Percentiles rank a stretch among this genome's conserved stretches.
phyloP scores from a whole-genome alignment of 371 early-diverging fungal genomes.

The Dichotomocladium elegans region DNA sequence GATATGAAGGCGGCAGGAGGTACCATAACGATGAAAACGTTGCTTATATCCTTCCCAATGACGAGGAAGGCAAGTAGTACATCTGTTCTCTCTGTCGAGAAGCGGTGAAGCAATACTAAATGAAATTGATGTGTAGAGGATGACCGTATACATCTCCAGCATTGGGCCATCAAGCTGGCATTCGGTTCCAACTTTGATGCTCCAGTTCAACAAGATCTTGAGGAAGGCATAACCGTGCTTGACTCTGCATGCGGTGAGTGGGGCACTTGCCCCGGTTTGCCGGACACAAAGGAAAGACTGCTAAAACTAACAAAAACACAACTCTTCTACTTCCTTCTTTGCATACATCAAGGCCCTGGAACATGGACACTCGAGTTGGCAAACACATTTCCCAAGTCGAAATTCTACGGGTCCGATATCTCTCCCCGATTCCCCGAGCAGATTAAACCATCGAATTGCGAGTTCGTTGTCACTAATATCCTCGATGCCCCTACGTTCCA shows the following conservation, averaged over 20 bases:
- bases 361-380: conserved; percentile 12
- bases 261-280: too few relatives aligned
- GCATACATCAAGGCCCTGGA: not conserved
- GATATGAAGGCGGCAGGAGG: too few relatives aligned
- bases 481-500: conserved; percentile 47
- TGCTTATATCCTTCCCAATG: conserved; percentile 47
- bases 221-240: not conserved
- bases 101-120: too few relatives aligned
- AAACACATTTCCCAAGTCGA: conserved; percentile 5
- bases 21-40: conserved; percentile 34
- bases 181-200: not conserved
- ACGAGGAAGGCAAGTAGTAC: conserved; percentile 32
- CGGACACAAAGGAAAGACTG: not conserved
- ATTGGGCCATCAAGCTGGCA: not conserved
- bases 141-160: not conserved
- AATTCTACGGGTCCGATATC: conserved; percentile 12
- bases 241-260: conserved; percentile 1
- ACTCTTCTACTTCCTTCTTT: not conserved
- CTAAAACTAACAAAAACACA: not conserved
- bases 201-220: not conserved
- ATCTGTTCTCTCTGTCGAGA: too few relatives aligned
- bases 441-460: conserved; percentile 16
- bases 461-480: conserved; percentile 49
- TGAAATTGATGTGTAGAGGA: too few relatives aligned
- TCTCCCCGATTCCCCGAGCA: conserved; percentile 6